Evolutionary conservation across 2,329 filamentous ascomycete species (phyloP).

Genomic region (Dactylella cylindrospora): DNA sequence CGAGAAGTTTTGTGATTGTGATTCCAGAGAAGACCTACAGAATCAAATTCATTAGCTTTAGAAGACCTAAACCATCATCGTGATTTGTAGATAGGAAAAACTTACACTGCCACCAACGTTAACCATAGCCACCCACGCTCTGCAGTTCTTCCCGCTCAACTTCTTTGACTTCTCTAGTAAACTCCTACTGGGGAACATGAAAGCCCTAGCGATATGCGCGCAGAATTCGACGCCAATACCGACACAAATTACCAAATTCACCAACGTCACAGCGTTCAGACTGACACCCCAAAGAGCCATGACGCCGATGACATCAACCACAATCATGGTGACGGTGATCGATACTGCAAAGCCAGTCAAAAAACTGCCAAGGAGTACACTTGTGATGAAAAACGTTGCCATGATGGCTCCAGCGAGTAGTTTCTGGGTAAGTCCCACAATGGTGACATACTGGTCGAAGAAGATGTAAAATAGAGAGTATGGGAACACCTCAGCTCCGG

Average conservation of each 20-base stretch:
- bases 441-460: slow-evolving; percentile 93
- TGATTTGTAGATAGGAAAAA: too few relatives aligned
- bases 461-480: slow-evolving; percentile 99
- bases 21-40: slow-evolving; percentile 78
- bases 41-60: background rate
- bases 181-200: slow-evolving; percentile 83
- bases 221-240: slow-evolving; percentile 97
- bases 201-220: slow-evolving; percentile 91
- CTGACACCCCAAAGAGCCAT: slow-evolving; percentile 89
- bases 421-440: slow-evolving; percentile 74
- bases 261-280: slow-evolving; percentile 89
- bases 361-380: slow-evolving; percentile 78
- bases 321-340: slow-evolving; percentile 84
- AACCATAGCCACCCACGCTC: slow-evolving; percentile 88
- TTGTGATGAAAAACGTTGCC: slow-evolving; percentile 80
- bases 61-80: too few relatives aligned
- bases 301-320: slow-evolving; percentile 89
- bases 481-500: slow-evolving; percentile 82
- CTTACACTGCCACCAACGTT: slow-evolving; percentile 82
- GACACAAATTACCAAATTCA: slow-evolving; percentile 95
- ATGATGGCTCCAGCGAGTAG: slow-evolving; percentile 80
- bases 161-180: slow-evolving; percentile 79
- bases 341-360: slow-evolving; percentile 80
- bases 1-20: slow-evolving; percentile 90
- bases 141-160: slow-evolving; percentile 78